phyloP scores from a whole-genome alignment of 257 asterid species.

The Nicotiana attenuata region DNA sequence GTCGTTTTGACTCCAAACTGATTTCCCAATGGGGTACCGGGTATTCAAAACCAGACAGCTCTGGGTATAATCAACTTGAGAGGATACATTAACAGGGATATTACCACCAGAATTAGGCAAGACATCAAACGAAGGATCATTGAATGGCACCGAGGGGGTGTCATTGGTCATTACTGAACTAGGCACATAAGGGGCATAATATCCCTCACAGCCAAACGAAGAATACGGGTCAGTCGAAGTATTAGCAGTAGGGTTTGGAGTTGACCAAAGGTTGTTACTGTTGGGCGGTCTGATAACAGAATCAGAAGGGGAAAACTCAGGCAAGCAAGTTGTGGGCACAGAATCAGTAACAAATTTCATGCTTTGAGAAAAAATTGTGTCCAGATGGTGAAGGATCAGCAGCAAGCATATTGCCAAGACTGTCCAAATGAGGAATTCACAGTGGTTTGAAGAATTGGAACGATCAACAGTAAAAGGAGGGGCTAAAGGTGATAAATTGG shows the following conservation, averaged over 20 bases:
- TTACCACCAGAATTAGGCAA: slow-evolving; percentile 43
- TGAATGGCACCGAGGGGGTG: slow-evolving; percentile 22
- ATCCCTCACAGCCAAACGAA: slow-evolving; percentile 43
- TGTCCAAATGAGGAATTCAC: slow-evolving; percentile 36
- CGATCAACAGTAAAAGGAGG: slow-evolving; percentile 95
- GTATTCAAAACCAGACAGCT: slow-evolving; percentile 56
- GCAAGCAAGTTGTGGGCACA: slow-evolving; percentile 27
- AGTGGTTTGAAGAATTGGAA: slow-evolving; percentile 41
- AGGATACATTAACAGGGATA: slow-evolving; percentile 16
- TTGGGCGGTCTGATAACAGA: slow-evolving; percentile 20
- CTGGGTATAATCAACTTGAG: slow-evolving; percentile 53
- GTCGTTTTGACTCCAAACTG: slow-evolving; percentile 35
- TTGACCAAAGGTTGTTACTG: slow-evolving; percentile 37
- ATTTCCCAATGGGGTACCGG: slow-evolving; percentile 38
- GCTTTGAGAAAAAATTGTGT: slow-evolving; percentile 5
- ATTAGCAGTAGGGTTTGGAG: slow-evolving; percentile 23
- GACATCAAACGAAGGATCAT: slow-evolving; percentile 31
- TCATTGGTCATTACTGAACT: slow-evolving; percentile 29
- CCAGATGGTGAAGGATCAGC: slow-evolving; percentile 42
- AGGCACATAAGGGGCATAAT: slow-evolving; percentile 41
- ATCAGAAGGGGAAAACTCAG: slow-evolving; percentile 35
- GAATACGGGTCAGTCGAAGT: slow-evolving; percentile 17
- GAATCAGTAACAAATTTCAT: slow-evolving; percentile 41
- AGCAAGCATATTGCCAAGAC: slow-evolving; percentile 48
- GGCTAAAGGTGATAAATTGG: slow-evolving; percentile 86